Evolutionary conservation across 2,329 filamentous ascomycete genomes (phyloP).

Genomic region (Ophiobolus disseminans): DNA sequence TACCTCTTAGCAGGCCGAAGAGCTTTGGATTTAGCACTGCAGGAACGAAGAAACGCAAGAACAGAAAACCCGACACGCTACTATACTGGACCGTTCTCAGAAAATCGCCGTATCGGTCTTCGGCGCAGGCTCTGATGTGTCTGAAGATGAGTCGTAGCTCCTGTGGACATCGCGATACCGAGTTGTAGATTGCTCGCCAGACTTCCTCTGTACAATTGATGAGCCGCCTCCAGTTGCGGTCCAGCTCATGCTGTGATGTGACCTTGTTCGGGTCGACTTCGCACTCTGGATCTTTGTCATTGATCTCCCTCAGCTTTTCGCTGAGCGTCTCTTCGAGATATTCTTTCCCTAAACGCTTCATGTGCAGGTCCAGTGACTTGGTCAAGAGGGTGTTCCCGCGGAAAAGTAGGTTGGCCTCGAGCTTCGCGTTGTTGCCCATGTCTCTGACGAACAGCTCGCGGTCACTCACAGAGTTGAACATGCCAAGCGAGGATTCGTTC

Average conservation of each 20-base stretch:
- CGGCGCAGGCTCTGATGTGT: slow-evolving; percentile 89
- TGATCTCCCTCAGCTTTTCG: slow-evolving; percentile 88
- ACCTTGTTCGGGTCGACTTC: slow-evolving; percentile 92
- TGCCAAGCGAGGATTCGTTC: slow-evolving; percentile 55
- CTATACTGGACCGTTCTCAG: slow-evolving; percentile 89
- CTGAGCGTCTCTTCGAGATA: slow-evolving; percentile 87
- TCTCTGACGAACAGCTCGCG: slow-evolving; percentile 77
- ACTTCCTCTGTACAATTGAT: slow-evolving; percentile 79
- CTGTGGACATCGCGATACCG: slow-evolving; percentile 76
- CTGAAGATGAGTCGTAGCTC: slow-evolving; percentile 87
- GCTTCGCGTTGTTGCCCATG: slow-evolving; percentile 77
- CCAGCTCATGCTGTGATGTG: slow-evolving; percentile 70
- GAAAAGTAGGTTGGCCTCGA: slow-evolving; percentile 94
- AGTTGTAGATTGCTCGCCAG: slow-evolving; percentile 82
- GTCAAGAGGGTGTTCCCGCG: slow-evolving; percentile 93
- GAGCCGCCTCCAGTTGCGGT: slow-evolving; percentile 82
- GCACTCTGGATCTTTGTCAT: slow-evolving; percentile 87
- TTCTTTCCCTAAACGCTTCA: slow-evolving; percentile 91
- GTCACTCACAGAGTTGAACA: slow-evolving; percentile 59
- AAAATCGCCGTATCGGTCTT: slow-evolving; percentile 93
- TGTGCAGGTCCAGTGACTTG: slow-evolving; percentile 91
- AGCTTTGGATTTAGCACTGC: slow-evolving; percentile 96
- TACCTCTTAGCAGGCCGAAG: slow-evolving; percentile 81
- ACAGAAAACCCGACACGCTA: slow-evolving; percentile 92
- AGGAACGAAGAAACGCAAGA: slow-evolving; percentile 93